A percentile compares a stretch with the other conserved stretches of the same genome.
phyloP scores from a whole-genome alignment of 1,139 yeast species.

The Suhomyces wounanorum region DNA sequence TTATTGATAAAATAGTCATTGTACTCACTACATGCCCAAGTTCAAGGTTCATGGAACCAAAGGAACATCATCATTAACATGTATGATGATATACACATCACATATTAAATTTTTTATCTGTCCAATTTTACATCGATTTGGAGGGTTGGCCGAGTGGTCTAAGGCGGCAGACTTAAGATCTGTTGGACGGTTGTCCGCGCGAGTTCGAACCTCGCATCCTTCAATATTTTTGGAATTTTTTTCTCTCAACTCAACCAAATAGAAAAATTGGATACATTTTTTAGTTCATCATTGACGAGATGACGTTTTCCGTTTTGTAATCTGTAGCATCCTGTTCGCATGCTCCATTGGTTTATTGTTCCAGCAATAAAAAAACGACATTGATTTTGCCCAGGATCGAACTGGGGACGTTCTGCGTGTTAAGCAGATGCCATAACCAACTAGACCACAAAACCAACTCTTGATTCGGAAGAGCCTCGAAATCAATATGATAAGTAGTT shows the following conservation, averaged over 20 bases:
- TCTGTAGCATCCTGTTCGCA: too few relatives aligned
- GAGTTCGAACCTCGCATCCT: constrained; percentile 88
- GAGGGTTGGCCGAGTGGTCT: constrained; percentile 57
- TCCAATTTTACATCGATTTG: constrained; percentile 15
- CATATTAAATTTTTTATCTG: background rate
- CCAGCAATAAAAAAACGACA: background rate
- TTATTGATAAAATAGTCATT: too few relatives aligned
- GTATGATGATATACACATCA: too few relatives aligned
- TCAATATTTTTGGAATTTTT: constrained; percentile 49
- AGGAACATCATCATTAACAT: too few relatives aligned
- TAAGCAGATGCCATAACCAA: constrained; percentile 99
- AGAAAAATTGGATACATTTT: too few relatives aligned
- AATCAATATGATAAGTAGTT: background rate
- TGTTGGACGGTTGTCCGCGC: constrained; percentile 66
- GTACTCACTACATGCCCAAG: too few relatives aligned
- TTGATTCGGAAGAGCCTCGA: background rate
- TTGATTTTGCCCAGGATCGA: constrained; percentile 99
- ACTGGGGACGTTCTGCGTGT: constrained; percentile 99
- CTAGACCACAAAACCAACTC: constrained; percentile 76
- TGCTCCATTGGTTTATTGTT: background rate
- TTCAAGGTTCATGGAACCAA: too few relatives aligned
- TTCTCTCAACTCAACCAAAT: too few relatives aligned
- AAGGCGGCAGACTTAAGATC: constrained; percentile 57
- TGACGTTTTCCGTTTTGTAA: background rate
- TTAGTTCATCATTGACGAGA: background rate